A percentile compares a stretch with the other conserved stretches of the same genome.
These are phyloP conservation scores for Candolleomyces efflorescens DNA, from an alignment of 768 basidiomycete genomes.

Conservation along the genomic window DNA sequence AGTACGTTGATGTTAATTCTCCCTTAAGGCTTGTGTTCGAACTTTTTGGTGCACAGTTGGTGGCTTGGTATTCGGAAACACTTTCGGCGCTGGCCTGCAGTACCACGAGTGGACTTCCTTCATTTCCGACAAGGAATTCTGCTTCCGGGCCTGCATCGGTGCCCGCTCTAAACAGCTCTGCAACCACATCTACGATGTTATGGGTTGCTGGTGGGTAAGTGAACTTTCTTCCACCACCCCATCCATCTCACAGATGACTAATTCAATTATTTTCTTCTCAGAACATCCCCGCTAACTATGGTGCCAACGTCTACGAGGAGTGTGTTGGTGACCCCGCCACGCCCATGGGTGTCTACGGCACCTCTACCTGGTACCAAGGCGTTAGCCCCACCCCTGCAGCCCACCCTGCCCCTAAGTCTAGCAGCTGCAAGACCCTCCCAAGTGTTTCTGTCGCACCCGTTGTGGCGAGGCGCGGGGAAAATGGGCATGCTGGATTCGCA, in stretches of 20 bases:
- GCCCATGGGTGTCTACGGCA: slow-evolving; percentile 68
- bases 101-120: slow-evolving; percentile 84
- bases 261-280: background rate
- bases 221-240: too few relatives aligned
- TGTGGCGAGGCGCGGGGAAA: background rate
- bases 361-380: slow-evolving; percentile 66
- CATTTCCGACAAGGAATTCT: slow-evolving; percentile 56
- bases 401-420: slow-evolving; percentile 55
- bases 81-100: slow-evolving; percentile 47
- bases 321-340: slow-evolving; percentile 15
- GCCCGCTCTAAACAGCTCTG: slow-evolving; percentile 48
- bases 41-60: slow-evolving; percentile 43
- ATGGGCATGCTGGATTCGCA: background rate
- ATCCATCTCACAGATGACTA: too few relatives aligned
- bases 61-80: slow-evolving; percentile 64
- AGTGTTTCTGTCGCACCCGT: slow-evolving; percentile 30
- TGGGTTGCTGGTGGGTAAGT: slow-evolving; percentile 49
- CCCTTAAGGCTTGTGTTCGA: background rate
- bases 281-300: slow-evolving; percentile 54
- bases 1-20: slow-evolving; percentile 18
- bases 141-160: slow-evolving; percentile 65
- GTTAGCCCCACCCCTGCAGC: slow-evolving; percentile 49
- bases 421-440: slow-evolving; percentile 48
- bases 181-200: slow-evolving; percentile 54
- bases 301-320: slow-evolving; percentile 29